phyloP scores from a whole-genome alignment of 148 eudicot species.

The Oxyria digyna region DNA sequence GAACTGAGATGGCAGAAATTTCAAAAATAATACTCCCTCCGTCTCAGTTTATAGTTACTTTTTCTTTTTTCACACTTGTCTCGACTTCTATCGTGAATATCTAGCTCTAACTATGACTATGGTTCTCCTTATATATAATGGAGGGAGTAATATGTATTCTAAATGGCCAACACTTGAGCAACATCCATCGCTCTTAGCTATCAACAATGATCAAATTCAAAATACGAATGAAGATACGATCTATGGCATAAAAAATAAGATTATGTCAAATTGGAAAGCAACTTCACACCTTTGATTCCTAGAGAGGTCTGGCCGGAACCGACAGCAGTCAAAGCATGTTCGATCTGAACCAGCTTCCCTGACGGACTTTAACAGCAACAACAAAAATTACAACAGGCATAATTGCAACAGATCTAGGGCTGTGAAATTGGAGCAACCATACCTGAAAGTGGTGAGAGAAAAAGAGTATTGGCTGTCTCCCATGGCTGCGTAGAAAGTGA shows the following conservation, averaged over 20 bases:
- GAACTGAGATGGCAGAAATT: not conserved
- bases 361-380: conserved; percentile 46
- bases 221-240: not conserved
- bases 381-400: not conserved
- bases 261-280: not conserved
- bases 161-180: no score
- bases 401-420: not conserved
- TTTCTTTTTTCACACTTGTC: no score
- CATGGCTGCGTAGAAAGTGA: conserved; percentile 22
- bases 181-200: not conserved
- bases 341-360: conserved; percentile 96
- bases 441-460: conserved; percentile 97
- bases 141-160: no score
- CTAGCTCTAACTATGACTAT: no score
- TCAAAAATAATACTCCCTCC: no score
- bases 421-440: not conserved
- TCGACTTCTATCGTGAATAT: no score
- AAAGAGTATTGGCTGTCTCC: conserved; percentile 97
- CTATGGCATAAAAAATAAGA: not conserved
- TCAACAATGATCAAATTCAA: not conserved
- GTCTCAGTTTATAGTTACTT: no score
- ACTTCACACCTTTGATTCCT: conserved; percentile 70
- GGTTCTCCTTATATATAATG: no score
- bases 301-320: conserved; percentile 96
- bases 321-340: conserved; percentile 91